phyloP scores from a whole-genome alignment of 2,329 filamentous ascomycete genomes.

The Conoideocrella luteorostrata region DNA sequence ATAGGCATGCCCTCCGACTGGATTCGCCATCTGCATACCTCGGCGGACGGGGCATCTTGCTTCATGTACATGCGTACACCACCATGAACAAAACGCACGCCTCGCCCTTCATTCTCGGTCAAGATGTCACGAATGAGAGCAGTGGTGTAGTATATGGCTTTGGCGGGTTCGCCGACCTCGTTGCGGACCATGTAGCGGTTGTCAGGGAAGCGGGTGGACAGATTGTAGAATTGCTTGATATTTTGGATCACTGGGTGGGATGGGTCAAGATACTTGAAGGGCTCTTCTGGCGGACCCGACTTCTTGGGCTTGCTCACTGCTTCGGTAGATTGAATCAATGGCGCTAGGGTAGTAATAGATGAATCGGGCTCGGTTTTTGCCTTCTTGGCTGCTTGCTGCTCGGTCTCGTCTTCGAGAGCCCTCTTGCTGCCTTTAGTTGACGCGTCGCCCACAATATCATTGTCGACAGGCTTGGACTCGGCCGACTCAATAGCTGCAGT shows the following conservation, averaged over 20 bases:
- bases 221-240: constrained; percentile 78
- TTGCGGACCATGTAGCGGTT: constrained; percentile 97
- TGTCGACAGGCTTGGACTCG: constrained; percentile 23
- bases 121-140: constrained; percentile 80
- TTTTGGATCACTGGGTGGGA: constrained; percentile 69
- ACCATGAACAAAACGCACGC: constrained; percentile 92
- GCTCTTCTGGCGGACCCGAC: constrained; percentile 68
- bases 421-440: constrained; percentile 28
- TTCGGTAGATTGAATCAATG: constrained; percentile 13
- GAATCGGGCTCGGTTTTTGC: constrained; percentile 33
- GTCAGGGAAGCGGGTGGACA: constrained; percentile 77
- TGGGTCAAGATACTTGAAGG: constrained; percentile 81
- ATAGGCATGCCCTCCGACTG: constrained; percentile 92
- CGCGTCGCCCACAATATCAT: constrained; percentile 24
- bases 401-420: constrained; percentile 20
- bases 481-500: constrained; percentile 20
- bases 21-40: constrained; percentile 89
- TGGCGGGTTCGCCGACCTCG: constrained; percentile 76
- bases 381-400: constrained; percentile 41
- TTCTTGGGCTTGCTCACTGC: constrained; percentile 29
- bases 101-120: constrained; percentile 77
- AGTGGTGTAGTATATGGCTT: constrained; percentile 95
- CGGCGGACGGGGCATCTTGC: constrained; percentile 81
- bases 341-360: constrained; percentile 12
- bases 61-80: constrained; percentile 99